These are phyloP conservation scores for Backusella morwellensis DNA, from an alignment of 192 early-diverging fungal genomes.

Conservation along the genomic window DNA sequence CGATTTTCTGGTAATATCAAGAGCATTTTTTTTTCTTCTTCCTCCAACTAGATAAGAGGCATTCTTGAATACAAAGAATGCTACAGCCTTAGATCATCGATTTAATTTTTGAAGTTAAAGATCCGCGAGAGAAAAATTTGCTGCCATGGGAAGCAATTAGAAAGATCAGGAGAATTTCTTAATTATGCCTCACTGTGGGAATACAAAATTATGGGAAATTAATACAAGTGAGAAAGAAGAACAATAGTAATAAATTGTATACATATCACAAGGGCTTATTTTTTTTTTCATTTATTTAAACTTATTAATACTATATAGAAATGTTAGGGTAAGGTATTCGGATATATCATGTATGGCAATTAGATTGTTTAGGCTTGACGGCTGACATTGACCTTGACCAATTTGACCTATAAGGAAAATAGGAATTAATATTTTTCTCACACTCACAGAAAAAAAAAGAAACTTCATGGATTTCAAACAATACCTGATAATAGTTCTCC, in stretches of 20 bases:
- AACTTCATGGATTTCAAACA: slow-evolving; percentile 20
- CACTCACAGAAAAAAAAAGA: background rate
- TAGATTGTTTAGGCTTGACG: background rate
- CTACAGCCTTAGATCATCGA: no score
- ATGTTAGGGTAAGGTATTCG: background rate
- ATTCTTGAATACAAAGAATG: no score
- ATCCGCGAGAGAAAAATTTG: no score
- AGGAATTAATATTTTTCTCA: background rate
- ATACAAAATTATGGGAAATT: background rate
- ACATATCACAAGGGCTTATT: background rate
- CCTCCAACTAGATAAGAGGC: no score
- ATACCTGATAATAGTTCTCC: slow-evolving; percentile 45
- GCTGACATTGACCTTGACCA: slow-evolving; percentile 26
- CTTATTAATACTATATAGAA: background rate
- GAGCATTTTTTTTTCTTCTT: no score
- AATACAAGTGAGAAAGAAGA: background rate
- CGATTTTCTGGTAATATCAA: no score
- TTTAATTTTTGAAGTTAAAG: no score
- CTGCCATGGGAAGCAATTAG: no score
- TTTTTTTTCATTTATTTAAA: background rate
- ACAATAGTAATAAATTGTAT: no score
- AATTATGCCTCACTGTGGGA: background rate
- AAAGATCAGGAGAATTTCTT: background rate
- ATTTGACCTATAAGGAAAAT: slow-evolving; percentile 17
- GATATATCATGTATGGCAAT: background rate